Evolutionary conservation across 1,139 yeast species (phyloP), one percentile per base, ranked within the genome.

Genomic region (Meyerozyma elateridarum): DNA sequence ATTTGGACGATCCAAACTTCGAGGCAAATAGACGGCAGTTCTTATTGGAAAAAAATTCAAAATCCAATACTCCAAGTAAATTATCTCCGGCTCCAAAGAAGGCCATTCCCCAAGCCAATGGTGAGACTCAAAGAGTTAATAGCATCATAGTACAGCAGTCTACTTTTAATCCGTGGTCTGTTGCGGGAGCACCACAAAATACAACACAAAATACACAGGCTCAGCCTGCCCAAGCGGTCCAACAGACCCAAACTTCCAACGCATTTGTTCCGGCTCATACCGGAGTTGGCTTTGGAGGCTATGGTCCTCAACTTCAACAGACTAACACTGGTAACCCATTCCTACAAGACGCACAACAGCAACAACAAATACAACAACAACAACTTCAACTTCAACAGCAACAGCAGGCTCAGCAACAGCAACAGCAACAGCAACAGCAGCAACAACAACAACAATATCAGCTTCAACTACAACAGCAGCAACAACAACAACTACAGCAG

Each of bases 1-100:
- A 91, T 55, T 64, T 91, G 47, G 73, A 79, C 49, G 95, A 84
- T 53, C 85, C 85, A n/a, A 83, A 81, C 49, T 85, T 85, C 55
- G 95, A 85, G 48, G 60, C 64, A 7, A 87, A 85, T 52, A 75
- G 95, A 55, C 65, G 78, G 40, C 94, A 85, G 49, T 87, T 83
- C 49, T 56, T 87, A 41, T 76, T 75, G 4, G 93, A 84, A 48
- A 79, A 35, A 33, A 8, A 32, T 29, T 9, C 68, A 51, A 69
- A 28, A 12, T 6, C 18, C 28, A 20, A 22, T 6, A 12, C 22
- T 12, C 5, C 37, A 29, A 12, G 37, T 31, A 13, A 35, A 31
- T 4, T 35, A 27, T 15, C 38, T 15, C 5, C 35, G 20, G 14
- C 32, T 17, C 11, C 35, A 7, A 17, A 24, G 27, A 24, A 15